Base-by-base conservation (phyloP, 805 yeast species). In the Myxozyma kluyveri region DNA sequence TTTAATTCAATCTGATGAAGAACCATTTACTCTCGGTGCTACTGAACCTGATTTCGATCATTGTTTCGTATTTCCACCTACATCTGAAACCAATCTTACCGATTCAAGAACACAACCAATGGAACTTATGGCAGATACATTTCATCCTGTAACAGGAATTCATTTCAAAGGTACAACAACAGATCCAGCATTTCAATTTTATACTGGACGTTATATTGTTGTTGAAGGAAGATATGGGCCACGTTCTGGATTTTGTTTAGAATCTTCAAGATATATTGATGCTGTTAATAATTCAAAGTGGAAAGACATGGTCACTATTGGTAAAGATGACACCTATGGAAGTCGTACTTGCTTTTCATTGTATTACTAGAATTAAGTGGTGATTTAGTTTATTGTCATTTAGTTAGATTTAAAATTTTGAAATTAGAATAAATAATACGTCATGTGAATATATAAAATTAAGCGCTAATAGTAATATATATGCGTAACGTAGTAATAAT, bases 121-220 rank as follows among this genome's bases (percentile, higher is more conserved):
- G 54, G 65, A 61, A 42, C 57, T 68, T 23, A 68, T 80, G 22
- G 66, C 75, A 29, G 73, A 70, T 59, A 78, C 80, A 7, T 64
- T 64, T 23, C 75, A 77, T 58, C 77, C 81, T 14, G 68, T 67
- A 21, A 67, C 81, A 3, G 65, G 69, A 5, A 61, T 75, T 44
- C 67, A 69, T 42, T 62, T 83, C 36, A 65, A 66, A 19, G 75
- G 77, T 6, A 62, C 65, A 17, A 72, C 85, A 5, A 83, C 88
- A 2, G 88, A 83, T 52, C 88, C 88, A 4, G 69, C 81, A 1
- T 81, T 79, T 71, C 86, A 82, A 65, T 70, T 83, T 37, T 83
- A 82, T 67, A 81, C 86, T 27, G 86, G 85, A 21, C 82, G 77
- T 60, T 69, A 71, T 47, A 72, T 76, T 40, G 60, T 71, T 47